phyloP scores from a whole-genome alignment of 2,329 filamentous ascomycete species.

The Xylariaceae sp. region DNA sequence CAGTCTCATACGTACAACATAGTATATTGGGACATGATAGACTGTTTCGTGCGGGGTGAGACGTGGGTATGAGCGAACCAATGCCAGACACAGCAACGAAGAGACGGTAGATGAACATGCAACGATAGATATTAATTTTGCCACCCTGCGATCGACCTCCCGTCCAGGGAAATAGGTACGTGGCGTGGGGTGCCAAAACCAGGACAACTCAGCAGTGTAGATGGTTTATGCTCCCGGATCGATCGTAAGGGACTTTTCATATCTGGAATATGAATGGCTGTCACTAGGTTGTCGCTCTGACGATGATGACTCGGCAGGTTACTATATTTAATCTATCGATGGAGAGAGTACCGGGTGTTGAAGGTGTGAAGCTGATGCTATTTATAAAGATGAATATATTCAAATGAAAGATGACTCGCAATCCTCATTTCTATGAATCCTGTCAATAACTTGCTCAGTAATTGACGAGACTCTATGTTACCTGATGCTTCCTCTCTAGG shows the following conservation, averaged over 20 bases:
- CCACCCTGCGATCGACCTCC: slow-evolving; percentile 27
- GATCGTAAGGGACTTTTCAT: slow-evolving; percentile 12
- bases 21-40: slow-evolving; percentile 22
- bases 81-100: slow-evolving; percentile 8
- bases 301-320: background rate
- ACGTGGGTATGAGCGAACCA: slow-evolving; percentile 17
- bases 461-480: background rate
- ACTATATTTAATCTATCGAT: slow-evolving; percentile 22
- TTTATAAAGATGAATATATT: background rate
- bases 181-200: slow-evolving; percentile 23
- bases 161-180: slow-evolving; percentile 6
- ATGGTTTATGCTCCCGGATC: slow-evolving; percentile 2
- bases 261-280: slow-evolving; percentile 13
- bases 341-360: background rate
- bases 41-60: slow-evolving; percentile 21
- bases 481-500: too few relatives aligned
- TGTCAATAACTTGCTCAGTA: background rate
- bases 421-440: background rate
- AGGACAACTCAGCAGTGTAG: slow-evolving; percentile 16
- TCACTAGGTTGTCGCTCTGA: slow-evolving; percentile 1
- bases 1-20: too few relatives aligned
- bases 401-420: background rate
- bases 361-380: background rate
- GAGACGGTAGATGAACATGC: slow-evolving; percentile 16
- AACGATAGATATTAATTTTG: slow-evolving; percentile 27